Evolutionary conservation across 2,329 filamentous ascomycete genomes (phyloP).

Genomic region (Phaeomoniella chlamydospora): DNA sequence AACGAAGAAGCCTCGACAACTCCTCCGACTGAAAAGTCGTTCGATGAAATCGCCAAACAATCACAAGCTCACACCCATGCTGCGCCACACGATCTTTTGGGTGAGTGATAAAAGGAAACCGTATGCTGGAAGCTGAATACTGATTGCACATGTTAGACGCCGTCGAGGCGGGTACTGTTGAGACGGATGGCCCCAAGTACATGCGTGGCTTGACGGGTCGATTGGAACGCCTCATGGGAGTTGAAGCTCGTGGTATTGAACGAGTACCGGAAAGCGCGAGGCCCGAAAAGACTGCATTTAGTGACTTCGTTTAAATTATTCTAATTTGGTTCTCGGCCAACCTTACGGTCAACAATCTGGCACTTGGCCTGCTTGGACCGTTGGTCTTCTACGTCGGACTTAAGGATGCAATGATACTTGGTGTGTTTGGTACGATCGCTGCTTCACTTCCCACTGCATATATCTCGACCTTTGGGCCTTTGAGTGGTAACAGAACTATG

Average conservation of each 20-base stretch:
- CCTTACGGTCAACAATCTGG: slow-evolving; percentile 48
- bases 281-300: slow-evolving; percentile 28
- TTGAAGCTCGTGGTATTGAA: slow-evolving; percentile 47
- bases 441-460: slow-evolving; percentile 43
- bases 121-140: no score
- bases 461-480: slow-evolving; percentile 47
- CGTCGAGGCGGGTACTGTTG: neutral
- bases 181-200: neutral
- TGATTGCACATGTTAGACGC: no score
- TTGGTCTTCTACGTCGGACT: slow-evolving; percentile 45
- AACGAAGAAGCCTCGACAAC: no score
- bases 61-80: no score
- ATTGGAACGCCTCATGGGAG: neutral
- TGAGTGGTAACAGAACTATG: slow-evolving; percentile 48
- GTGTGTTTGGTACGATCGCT: slow-evolving; percentile 41
- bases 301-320: slow-evolving; percentile 42
- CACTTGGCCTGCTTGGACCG: slow-evolving; percentile 48
- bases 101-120: no score
- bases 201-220: neutral
- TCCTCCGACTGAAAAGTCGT: no score
- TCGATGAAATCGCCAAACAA: no score
- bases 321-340: slow-evolving; percentile 50
- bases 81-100: no score
- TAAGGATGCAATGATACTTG: slow-evolving; percentile 38
- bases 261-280: slow-evolving; percentile 41